These are phyloP conservation scores for Kurtzmaniella quercitrusa DNA, from an alignment of 1,139 yeast species.

Conservation along the genomic window DNA sequence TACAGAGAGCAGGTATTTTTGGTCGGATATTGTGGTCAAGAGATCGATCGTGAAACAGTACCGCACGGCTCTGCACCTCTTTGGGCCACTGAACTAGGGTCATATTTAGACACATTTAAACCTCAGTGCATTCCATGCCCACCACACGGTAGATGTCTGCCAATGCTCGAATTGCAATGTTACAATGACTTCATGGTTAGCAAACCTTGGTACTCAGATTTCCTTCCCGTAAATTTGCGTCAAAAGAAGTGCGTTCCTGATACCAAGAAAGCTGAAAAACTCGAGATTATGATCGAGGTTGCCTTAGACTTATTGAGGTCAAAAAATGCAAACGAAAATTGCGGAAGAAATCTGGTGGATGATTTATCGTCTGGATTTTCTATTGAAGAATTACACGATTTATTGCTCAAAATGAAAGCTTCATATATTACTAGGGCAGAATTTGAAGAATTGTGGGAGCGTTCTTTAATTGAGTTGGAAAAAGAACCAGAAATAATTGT, in stretches of 20 bases:
- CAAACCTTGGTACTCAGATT: constrained; percentile 50
- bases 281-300: constrained; percentile 63
- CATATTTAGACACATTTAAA: constrained; percentile 34
- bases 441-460: constrained; percentile 77
- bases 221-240: constrained; percentile 54
- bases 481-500: constrained; percentile 76
- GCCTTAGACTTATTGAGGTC: constrained; percentile 64
- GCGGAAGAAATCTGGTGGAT: constrained; percentile 47
- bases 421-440: constrained; percentile 64
- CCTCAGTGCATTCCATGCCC: constrained; percentile 82
- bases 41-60: constrained; percentile 38
- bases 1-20: constrained; percentile 56
- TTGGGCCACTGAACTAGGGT: constrained; percentile 20
- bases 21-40: constrained; percentile 69
- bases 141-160: constrained; percentile 70
- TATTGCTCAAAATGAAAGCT: constrained; percentile 54
- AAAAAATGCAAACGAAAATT: constrained; percentile 63
- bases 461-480: constrained; percentile 60
- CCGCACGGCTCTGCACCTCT: constrained; percentile 17
- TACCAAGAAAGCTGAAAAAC: constrained; percentile 64
- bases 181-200: constrained; percentile 60
- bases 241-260: constrained; percentile 67
- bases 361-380: constrained; percentile 50
- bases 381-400: constrained; percentile 52
- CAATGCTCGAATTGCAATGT: constrained; percentile 58